Conservation (phyloP, 352 stramenopile species). For the Pythium grandisporangium region DNA sequence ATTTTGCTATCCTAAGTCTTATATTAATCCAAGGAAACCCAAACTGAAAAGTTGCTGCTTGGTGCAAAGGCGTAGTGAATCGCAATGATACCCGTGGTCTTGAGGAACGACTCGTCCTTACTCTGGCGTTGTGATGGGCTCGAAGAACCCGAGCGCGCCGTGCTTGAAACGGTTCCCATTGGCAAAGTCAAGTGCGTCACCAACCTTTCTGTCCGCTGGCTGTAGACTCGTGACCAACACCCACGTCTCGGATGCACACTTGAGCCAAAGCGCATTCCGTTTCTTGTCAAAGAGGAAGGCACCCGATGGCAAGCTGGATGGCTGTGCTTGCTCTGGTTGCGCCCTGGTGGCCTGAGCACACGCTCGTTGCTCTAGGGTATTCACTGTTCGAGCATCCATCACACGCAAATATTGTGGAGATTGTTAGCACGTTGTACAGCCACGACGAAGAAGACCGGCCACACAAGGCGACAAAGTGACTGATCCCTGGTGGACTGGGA, state of each 20-base stretch:
- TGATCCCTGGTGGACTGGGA: no score
- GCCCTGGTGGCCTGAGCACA: slow-evolving; percentile 2
- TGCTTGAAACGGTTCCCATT: slow-evolving; percentile 74
- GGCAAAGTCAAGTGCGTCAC: slow-evolving; percentile 60
- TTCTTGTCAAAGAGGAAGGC: slow-evolving; percentile 75
- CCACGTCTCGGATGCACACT: slow-evolving; percentile 42
- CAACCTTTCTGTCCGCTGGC: slow-evolving; percentile 52
- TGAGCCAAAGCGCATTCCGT: slow-evolving; percentile 58
- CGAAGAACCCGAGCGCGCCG: slow-evolving; percentile 41
- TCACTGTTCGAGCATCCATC: slow-evolving; percentile 2
- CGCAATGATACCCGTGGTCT: no score
- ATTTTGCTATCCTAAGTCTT: no score
- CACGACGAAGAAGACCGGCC: no score
- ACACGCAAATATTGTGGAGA: neutral
- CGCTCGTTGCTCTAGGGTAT: slow-evolving; percentile 6
- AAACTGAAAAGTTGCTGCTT: no score
- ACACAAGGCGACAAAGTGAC: no score
- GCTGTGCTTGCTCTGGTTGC: no score
- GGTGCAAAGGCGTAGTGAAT: no score
- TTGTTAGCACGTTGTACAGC: neutral
- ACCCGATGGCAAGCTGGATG: slow-evolving; percentile 11
- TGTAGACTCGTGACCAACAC: slow-evolving; percentile 66
- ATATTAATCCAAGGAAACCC: no score
- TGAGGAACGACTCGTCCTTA: no score
- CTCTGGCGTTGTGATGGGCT: neutral